Conservation (phyloP, 2,329 filamentous ascomycete species). For the Neonectria faginata region DNA sequence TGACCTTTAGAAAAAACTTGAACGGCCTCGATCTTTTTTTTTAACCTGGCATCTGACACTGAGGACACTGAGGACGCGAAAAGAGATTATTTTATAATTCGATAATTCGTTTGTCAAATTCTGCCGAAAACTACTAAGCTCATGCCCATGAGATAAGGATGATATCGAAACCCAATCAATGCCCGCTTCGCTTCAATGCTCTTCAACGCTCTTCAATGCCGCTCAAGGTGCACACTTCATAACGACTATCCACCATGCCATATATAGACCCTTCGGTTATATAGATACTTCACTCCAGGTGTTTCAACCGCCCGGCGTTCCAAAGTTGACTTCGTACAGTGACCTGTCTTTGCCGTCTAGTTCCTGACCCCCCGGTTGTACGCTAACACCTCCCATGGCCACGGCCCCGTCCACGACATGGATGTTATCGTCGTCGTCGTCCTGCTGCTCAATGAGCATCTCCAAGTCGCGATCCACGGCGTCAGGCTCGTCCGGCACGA, state of each 20-base stretch:
- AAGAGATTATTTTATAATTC: not conserved
- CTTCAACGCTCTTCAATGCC: conserved; percentile 21
- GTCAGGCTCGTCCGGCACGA: conserved; percentile 49
- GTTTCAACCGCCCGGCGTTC: conserved; percentile 31
- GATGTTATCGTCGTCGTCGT: conserved; percentile 48
- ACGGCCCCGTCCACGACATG: conserved; percentile 29
- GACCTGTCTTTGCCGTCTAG: conserved; percentile 41
- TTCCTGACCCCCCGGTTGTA: conserved; percentile 28
- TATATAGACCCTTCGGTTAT: not conserved
- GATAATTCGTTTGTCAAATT: conserved; percentile 10
- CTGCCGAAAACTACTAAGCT: conserved; percentile 21
- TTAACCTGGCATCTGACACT: conserved; percentile 8
- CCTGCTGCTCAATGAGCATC: conserved; percentile 62
- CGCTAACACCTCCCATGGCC: conserved; percentile 26
- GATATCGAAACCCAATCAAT: conserved; percentile 25
- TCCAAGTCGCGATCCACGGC: conserved; percentile 63
- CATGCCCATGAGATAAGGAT: conserved; percentile 26
- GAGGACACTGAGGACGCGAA: not conserved
- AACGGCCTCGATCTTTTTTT: conserved; percentile 40
- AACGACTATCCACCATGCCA: not conserved
- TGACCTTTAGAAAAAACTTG: conserved; percentile 42
- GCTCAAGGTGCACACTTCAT: not conserved
- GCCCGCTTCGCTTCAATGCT: conserved; percentile 36
- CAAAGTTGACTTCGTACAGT: conserved; percentile 49
- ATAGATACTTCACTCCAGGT: not conserved